Conservation (phyloP, 805 yeast species). For the Hemisphaericaspora nanyangensis region DNA sequence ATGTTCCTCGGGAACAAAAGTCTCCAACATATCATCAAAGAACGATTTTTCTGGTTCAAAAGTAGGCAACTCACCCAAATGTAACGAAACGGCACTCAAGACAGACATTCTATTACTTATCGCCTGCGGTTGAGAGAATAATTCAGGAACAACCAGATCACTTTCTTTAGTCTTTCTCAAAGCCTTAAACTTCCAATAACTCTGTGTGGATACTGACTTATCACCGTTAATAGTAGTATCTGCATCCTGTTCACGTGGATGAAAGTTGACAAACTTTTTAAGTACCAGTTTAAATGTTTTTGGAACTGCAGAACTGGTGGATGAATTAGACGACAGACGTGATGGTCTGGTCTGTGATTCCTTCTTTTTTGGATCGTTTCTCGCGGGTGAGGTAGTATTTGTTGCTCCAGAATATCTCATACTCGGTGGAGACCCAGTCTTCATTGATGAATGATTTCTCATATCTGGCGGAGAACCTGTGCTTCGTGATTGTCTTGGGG, state of each 20-base stretch:
- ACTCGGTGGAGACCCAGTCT: too few species aligned
- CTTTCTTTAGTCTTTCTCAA: background rate
- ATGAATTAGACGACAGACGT: background rate
- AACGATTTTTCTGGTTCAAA: constrained; percentile 24
- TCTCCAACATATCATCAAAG: constrained; percentile 26
- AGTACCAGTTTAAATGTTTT: background rate
- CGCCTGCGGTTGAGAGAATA: background rate
- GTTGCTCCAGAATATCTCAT: too few species aligned
- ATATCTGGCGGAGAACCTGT: too few species aligned
- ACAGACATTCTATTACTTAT: constrained; percentile 3
- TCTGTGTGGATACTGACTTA: background rate
- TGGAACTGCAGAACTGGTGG: background rate
- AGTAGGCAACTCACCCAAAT: constrained; percentile 17
- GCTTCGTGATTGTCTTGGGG: too few species aligned
- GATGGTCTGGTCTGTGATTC: background rate
- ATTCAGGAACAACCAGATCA: background rate
- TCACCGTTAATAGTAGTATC: background rate
- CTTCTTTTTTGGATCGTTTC: too few species aligned
- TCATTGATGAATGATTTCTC: too few species aligned
- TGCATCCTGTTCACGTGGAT: background rate
- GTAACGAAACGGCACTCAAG: constrained; percentile 4
- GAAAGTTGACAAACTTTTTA: background rate
- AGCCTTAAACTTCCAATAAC: background rate
- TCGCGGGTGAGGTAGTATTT: too few species aligned
- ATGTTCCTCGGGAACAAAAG: too few species aligned